Base-by-base conservation (phyloP, 805 yeast genomes). In the Wickerhamomyces queroliae region DNA sequence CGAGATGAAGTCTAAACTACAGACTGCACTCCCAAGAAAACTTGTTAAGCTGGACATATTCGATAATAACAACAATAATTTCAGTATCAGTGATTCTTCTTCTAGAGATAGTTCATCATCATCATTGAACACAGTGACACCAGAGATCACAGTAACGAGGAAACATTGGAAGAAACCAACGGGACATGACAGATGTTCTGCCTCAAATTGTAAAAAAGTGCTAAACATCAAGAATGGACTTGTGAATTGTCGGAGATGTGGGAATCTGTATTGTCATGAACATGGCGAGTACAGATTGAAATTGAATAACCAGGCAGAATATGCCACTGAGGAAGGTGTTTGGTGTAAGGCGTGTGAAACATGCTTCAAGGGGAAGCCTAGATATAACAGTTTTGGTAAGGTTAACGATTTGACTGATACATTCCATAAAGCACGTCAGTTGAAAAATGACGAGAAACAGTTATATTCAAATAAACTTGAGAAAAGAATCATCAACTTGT, bases 211-310 rank as follows among this genome's bases (percentile, higher is more conserved):
- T 49, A 40, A 48, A 8, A 70, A 62, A 38, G 48, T 43, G 5
- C 61, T 83, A 28, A 70, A 63, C 36, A 63, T 74, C 21, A 72
- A 76, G 41, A 73, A 70, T 47, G 86, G 84, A 0, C 59, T 70
- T 2, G 75, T 76, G 6, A 82, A 87, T 55, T 86, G 96, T 59
- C 63, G 91, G 19, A 74, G 73, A 47, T 89, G 96, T 62, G 96
- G 96, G 0, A 53, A 66, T 20, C 56, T 88, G 15, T 86, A 61
- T 53, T 88, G 96, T 56, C 71, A 72, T 43, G 59, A 56, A 22
- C 95, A 89, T 60, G 67, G 88, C 3, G 55, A 63, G 8, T 78
- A 67, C 48, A 65, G 70, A 38, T 68, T 78, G 33, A 74, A 70
- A 49, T 61, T 88, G 15, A 59, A 72, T 43, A 49, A 58, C n/a